A percentile compares a stretch with the other conserved stretches of the same genome.
phyloP scores from a whole-genome alignment of 2,329 filamentous ascomycete genomes.

The Alternaria triticimaculans region DNA sequence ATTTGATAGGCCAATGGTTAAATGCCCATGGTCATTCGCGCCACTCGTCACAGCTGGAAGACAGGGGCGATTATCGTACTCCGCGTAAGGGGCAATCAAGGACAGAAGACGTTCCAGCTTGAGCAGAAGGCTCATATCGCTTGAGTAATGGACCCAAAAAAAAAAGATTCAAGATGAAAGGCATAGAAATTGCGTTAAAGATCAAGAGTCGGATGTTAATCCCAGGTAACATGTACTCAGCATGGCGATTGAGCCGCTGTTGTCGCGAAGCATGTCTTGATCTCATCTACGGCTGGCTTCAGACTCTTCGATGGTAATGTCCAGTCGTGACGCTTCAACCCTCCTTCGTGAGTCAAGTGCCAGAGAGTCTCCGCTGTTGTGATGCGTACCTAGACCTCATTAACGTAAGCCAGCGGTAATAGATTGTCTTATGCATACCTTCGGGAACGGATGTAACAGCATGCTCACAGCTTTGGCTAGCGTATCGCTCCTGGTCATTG shows the following conservation, averaged over 20 bases:
- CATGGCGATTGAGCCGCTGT: neutral
- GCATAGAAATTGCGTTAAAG: neutral
- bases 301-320: constrained; percentile 41
- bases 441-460: constrained; percentile 82
- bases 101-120: neutral
- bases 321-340: constrained; percentile 37
- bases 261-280: constrained; percentile 17
- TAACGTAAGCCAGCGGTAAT: neutral
- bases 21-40: neutral
- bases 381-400: constrained; percentile 35
- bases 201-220: neutral
- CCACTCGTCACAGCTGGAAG: neutral
- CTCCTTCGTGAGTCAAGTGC: constrained; percentile 45
- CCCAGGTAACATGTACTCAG: neutral
- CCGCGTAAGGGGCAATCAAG: neutral
- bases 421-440: constrained; percentile 54
- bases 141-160: neutral
- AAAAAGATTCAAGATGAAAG: neutral
- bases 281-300: constrained; percentile 36
- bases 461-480: constrained; percentile 74
- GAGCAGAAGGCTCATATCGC: no score
- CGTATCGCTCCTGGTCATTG: constrained; percentile 61
- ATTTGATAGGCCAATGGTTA: neutral
- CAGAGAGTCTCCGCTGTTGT: constrained; percentile 52
- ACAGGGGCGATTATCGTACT: constrained; percentile 32